Evolutionary conservation across 1,139 yeast genomes (phyloP).

Genomic region (Torulaspora globosa): DNA sequence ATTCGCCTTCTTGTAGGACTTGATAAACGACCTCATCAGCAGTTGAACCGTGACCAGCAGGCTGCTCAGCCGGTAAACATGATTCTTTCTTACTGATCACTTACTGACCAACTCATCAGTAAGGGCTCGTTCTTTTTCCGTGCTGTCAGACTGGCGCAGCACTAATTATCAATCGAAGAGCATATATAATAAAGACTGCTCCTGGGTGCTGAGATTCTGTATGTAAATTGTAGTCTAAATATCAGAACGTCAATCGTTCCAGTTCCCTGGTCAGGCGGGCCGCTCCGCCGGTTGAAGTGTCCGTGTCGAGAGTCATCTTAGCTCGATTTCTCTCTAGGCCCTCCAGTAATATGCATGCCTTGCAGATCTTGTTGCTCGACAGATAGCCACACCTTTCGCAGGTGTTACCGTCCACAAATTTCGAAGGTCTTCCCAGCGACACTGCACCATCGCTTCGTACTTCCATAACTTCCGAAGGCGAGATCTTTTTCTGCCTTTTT

Average conservation of each 20-base stretch:
- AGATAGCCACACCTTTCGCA: slow-evolving; percentile 92
- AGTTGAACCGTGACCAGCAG: not conserved
- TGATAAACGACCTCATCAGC: slow-evolving; percentile 39
- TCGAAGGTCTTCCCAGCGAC: slow-evolving; percentile 35
- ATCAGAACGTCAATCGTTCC: slow-evolving; percentile 59
- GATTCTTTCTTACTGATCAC: not conserved
- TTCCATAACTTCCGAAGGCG: slow-evolving; percentile 43
- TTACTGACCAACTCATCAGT: not conserved
- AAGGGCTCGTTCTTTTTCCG: not conserved
- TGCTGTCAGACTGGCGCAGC: not conserved
- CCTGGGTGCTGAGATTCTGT: not conserved
- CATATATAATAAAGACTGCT: not conserved
- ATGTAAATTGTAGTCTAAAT: not conserved
- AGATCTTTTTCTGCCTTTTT: slow-evolving; percentile 40
- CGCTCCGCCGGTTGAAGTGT: slow-evolving; percentile 54
- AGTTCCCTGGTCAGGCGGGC: slow-evolving; percentile 63
- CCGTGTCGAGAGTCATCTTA: slow-evolving; percentile 51
- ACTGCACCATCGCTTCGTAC: slow-evolving; percentile 60
- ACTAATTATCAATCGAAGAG: not conserved
- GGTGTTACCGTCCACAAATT: slow-evolving; percentile 56
- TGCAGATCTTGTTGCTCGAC: slow-evolving; percentile 82
- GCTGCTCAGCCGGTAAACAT: not conserved
- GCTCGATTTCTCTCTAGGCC: slow-evolving; percentile 80
- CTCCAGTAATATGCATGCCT: slow-evolving; percentile 84
- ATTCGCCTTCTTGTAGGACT: slow-evolving; percentile 37